These are phyloP conservation scores for Tolypocladium capitatum DNA, from an alignment of 2,329 filamentous ascomycete genomes.

Conservation along the genomic window DNA sequence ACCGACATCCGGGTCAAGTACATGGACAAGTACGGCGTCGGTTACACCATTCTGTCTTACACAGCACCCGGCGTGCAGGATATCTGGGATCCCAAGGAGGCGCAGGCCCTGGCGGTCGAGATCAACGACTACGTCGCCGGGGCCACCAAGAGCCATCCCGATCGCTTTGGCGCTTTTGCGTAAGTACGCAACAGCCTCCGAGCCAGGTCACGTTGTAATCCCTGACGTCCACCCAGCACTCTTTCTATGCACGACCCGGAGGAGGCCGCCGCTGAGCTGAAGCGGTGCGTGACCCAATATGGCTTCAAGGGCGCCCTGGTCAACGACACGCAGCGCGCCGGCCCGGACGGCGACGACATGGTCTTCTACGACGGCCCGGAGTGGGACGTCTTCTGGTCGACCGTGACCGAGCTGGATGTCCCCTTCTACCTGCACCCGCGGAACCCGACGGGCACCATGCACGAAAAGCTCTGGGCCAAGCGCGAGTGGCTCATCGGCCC, in stretches of 20 bases:
- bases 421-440: constrained; percentile 52
- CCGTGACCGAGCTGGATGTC: constrained; percentile 44
- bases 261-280: constrained; percentile 35
- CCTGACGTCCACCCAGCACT: constrained; percentile 13
- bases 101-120: constrained; percentile 26
- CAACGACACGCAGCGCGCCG: constrained; percentile 48
- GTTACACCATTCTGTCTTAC: constrained; percentile 33
- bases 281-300: constrained; percentile 38
- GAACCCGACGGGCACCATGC: constrained; percentile 40
- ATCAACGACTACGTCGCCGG: constrained; percentile 27
- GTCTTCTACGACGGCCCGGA: constrained; percentile 50
- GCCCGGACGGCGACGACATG: constrained; percentile 43
- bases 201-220: too few relatives aligned
- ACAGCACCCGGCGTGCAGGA: constrained; percentile 36
- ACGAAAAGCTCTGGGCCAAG: constrained; percentile 45
- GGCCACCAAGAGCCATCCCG: constrained; percentile 22
- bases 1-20: constrained; percentile 26
- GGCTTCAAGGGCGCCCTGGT: constrained; percentile 52
- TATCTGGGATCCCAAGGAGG: constrained; percentile 26
- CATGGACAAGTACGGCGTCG: constrained; percentile 32
- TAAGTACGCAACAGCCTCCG: constrained; percentile 10
- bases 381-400: constrained; percentile 50
- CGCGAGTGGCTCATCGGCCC: constrained; percentile 47
- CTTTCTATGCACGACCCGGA: constrained; percentile 40
- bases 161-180: constrained; percentile 34